Percentiles rank a stretch among this genome's conserved stretches.
phyloP scores from a whole-genome alignment of 2,329 filamentous ascomycete genomes.

The Diaporthe australafricana region DNA sequence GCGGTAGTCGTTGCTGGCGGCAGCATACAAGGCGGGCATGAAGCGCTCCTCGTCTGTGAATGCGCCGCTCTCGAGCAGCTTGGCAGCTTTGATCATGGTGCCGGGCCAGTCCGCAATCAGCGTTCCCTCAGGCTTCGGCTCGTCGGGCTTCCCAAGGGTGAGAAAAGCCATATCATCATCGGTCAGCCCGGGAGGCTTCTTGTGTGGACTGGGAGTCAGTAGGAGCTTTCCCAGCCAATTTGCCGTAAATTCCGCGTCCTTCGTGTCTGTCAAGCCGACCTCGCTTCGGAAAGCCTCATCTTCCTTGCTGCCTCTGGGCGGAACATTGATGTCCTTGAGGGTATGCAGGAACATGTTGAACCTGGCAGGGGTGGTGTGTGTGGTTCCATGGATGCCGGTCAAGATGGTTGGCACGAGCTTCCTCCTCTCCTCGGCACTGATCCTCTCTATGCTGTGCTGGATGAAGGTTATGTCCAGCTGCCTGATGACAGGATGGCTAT shows the following conservation, averaged over 20 bases:
- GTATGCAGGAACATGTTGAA: conserved; percentile 87
- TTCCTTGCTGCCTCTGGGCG: conserved; percentile 81
- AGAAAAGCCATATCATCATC: conserved; percentile 77
- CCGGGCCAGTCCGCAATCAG: conserved; percentile 75
- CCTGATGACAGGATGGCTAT: conserved; percentile 78
- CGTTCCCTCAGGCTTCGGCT: conserved; percentile 69
- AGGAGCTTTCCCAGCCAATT: conserved; percentile 82
- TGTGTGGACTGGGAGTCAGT: conserved; percentile 47
- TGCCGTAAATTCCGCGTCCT: conserved; percentile 81
- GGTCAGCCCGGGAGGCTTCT: conserved; percentile 66
- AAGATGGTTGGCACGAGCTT: conserved; percentile 79
- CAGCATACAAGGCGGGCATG: conserved; percentile 84
- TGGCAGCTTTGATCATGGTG: conserved; percentile 76
- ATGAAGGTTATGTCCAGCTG: conserved; percentile 92
- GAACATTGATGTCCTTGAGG: conserved; percentile 77
- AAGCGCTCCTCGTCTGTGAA: conserved; percentile 89
- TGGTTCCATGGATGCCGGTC: conserved; percentile 72
- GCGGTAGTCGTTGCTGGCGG: conserved; percentile 83
- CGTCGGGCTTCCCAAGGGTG: conserved; percentile 72
- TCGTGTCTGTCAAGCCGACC: conserved; percentile 73
- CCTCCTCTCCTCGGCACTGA: conserved; percentile 70
- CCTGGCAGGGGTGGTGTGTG: conserved; percentile 66
- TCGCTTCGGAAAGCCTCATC: conserved; percentile 75
- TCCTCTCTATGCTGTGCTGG: conserved; percentile 76
- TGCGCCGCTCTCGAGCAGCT: conserved; percentile 84